These are phyloP conservation scores for Tillandsia leiboldiana DNA, from an alignment of 176 grass and related monocot species.

Conservation along the genomic window DNA sequence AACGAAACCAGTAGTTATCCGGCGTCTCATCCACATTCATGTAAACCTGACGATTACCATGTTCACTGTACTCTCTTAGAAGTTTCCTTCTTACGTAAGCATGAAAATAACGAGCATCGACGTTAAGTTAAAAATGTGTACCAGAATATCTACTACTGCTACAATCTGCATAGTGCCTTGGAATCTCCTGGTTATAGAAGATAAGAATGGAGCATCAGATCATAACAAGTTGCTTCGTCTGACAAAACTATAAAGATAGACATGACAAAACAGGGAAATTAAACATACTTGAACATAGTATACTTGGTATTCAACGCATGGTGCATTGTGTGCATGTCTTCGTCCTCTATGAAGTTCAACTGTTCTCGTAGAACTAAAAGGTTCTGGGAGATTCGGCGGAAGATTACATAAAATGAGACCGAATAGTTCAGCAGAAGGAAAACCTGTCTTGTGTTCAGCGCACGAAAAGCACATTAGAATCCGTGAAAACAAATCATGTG, in stretches of 20 bases:
- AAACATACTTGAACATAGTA: conserved; percentile 82
- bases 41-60: conserved; percentile 54
- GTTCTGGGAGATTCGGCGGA: conserved; percentile 59
- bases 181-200: conserved; percentile 55
- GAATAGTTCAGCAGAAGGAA: conserved; percentile 67
- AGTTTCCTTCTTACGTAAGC: not conserved
- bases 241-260: not conserved
- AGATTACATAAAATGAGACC: conserved; percentile 72
- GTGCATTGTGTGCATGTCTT: conserved; percentile 65
- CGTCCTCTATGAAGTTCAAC: conserved; percentile 61
- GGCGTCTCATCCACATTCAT: conserved; percentile 79
- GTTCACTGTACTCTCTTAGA: conserved; percentile 2
- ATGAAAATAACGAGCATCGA: not conserved
- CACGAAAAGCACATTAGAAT: not conserved
- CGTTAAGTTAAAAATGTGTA: conserved; percentile 9
- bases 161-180: conserved; percentile 91
- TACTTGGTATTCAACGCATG: conserved; percentile 79
- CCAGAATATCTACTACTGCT: conserved; percentile 80
- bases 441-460: conserved; percentile 23
- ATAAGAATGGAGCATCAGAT: not conserved
- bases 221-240: not conserved
- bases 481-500: not conserved
- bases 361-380: conserved; percentile 63
- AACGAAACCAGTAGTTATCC: conserved; percentile 90
- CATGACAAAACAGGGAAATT: not conserved